Conservation (phyloP, 805 yeast genomes). For the Hanseniaspora lindneri region DNA sequence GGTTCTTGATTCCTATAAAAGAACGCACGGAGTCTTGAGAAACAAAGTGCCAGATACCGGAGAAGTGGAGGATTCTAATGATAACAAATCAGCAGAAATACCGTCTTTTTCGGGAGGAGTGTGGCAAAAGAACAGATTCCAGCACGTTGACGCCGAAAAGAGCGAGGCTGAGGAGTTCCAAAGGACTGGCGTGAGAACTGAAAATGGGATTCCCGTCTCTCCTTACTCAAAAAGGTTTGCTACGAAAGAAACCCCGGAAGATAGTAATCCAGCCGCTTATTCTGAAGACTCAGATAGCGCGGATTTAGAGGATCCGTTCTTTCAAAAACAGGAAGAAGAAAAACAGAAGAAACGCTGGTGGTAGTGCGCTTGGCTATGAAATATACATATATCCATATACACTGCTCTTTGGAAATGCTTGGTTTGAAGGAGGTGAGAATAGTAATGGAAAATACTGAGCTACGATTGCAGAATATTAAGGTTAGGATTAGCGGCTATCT, state of each 20-base stretch:
- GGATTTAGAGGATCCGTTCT: constrained; percentile 23
- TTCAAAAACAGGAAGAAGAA: constrained; percentile 3
- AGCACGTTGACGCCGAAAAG: constrained; percentile 11
- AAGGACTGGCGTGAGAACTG: constrained; percentile 5
- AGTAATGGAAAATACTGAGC: too few relatives aligned
- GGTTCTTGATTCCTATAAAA: constrained; percentile 20
- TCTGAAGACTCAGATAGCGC: not conserved
- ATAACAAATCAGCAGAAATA: constrained; percentile 30
- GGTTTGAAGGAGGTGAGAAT: too few relatives aligned
- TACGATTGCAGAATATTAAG: too few relatives aligned
- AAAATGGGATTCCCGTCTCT: not conserved
- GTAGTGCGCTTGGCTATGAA: too few relatives aligned
- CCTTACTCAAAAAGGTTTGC: constrained; percentile 7
- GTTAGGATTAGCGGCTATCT: too few relatives aligned
- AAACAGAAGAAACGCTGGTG: not conserved
- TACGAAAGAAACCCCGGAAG: not conserved
- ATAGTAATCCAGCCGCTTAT: not conserved
- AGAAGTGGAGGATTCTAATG: too few relatives aligned
- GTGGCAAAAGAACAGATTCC: constrained; percentile 24
- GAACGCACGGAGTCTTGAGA: constrained; percentile 16
- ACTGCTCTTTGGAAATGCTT: too few relatives aligned
- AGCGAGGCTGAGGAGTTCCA: constrained; percentile 8
- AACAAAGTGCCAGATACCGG: too few relatives aligned
- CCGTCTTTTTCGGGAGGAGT: constrained; percentile 32
- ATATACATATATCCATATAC: too few relatives aligned